Base-by-base conservation (phyloP, 306 rosid genomes). In the Corylus heterophylla region DNA sequence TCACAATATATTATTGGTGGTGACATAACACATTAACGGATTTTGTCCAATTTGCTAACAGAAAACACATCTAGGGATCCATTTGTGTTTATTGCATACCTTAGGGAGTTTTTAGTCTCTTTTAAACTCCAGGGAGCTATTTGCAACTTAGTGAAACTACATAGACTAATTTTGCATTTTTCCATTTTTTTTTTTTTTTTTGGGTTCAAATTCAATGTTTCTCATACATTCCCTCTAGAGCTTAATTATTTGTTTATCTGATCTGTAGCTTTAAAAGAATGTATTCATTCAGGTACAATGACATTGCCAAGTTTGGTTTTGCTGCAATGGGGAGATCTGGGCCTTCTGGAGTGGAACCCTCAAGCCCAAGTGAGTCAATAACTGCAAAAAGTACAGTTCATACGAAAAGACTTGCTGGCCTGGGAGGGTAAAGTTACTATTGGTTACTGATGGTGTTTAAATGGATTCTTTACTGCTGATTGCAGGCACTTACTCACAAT, bases 241-340 rank as follows among this genome's bases (percentile, higher is more conserved):
- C 37, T 66, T 74, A 67, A 67, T 48, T n/a, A 42, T 71, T 66
- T 67, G 71, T 39, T 76, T 44, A 35, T 76, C 45, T 68, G 59
- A 76, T 22, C 72, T 61, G 56, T 56, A 72, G 71, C 69, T 45
- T 54, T 72, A 68, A 79, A 62, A 55, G 25, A 71, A 49, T 74
- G 72, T 54, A 70, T 29, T 79, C 73, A 47, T 86, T 74, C 78
- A 94, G 98, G 98, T 94, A 94, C 88, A 94, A 85, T 85, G 98
- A 94, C 81, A 91, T 94, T 87, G 97, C 97, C 78, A 90, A 89
- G 84, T 81, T 78, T 83, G 98, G 97, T 71, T 92, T 88, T 90
- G 91, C 88, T 68, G 97, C 98, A 75, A 89, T 89, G 91, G 95
- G 90, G 78, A 86, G 80, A 76, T 84, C 97, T 54, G 82, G 58